Evolutionary conservation across 345 rosid genomes (phyloP).

Genomic region (Bretschneidera sinensis): DNA sequence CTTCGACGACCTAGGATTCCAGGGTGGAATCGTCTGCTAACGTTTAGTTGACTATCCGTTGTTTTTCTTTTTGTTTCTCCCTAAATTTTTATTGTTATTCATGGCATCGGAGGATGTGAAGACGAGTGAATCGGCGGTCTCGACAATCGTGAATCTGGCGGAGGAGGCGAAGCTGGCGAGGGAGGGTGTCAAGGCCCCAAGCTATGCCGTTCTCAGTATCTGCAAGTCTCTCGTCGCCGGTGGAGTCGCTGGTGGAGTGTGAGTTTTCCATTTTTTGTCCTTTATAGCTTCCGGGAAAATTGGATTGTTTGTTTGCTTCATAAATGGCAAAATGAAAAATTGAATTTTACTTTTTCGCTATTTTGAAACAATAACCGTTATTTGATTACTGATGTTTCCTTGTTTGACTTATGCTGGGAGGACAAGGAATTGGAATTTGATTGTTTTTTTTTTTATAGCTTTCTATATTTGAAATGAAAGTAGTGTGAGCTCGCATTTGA

Average conservation of each 20-base stretch:
- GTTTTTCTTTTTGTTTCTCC: neutral
- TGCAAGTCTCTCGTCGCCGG: constrained; percentile 96
- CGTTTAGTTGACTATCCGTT: neutral
- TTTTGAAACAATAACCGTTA: too few relatives aligned
- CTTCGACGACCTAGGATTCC: neutral
- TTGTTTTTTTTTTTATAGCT: too few relatives aligned
- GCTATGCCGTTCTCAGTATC: constrained; percentile 70
- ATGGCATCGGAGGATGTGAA: constrained; percentile 99
- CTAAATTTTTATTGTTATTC: constrained; percentile 1
- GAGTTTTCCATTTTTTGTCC: constrained; percentile 29
- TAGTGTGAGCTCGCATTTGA: too few relatives aligned
- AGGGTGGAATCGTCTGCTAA: neutral
- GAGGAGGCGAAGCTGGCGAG: constrained; percentile 96
- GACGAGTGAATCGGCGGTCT: constrained; percentile 71
- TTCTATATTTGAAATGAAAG: too few relatives aligned
- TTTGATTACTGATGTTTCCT: too few relatives aligned
- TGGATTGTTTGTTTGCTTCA: neutral
- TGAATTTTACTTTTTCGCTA: too few relatives aligned
- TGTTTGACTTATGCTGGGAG: too few relatives aligned
- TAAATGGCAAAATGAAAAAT: neutral
- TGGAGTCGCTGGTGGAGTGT: constrained; percentile 99
- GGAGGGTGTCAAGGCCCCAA: constrained; percentile 88
- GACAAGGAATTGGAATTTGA: too few relatives aligned
- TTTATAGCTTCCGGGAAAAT: neutral
- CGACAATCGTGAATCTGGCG: constrained; percentile 89